Base-by-base conservation (phyloP, 306 rosid genomes). In the Hippophae rhamnoides region DNA sequence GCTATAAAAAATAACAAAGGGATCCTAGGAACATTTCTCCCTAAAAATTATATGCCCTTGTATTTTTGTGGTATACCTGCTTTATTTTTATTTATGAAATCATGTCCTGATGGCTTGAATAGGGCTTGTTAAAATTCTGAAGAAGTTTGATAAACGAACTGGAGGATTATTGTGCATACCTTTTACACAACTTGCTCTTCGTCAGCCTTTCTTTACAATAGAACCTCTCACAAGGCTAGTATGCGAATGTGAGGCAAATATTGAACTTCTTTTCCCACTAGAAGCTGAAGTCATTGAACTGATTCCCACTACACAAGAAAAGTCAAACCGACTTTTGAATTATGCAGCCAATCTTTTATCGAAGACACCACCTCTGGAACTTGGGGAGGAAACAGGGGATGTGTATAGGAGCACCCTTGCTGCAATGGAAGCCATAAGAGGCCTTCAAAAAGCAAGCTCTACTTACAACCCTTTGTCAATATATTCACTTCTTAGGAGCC, bases 141-240 rank as follows among this genome's bases (percentile, higher is more conserved):
- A 92, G 82, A 92, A 92, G 82, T 88, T 85, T 44, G 99, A 92
- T 60, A 92, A 88, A 75, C 82, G 95, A 75, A 88, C 99, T 5
- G 99, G 96, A 11, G 87, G 81, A 13, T 61, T 88, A 66, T 68
- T 92, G 81, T 83, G 81, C 10, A 48, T 92, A 44, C 90, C 96
- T 57, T 92, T 85, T 72, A 84, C 92, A 1, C 99, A 88, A 61
- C 58, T 75, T n/a, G 99, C 87, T 46, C 79, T 88, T 10, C 83
- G 72, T 31, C 93, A 86, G 61, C 99, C 99, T 3, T 89, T 86
- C 72, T 92, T 82, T 67, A 82, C 95, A 6, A 92, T 88, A 9
- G 95, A 88, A 59, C 81, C 82, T 70, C 84, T 88, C 53, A 92
- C 99, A 14, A 68, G 84, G 73, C 78, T 92, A 23, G 97, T 88